Percentiles rank a stretch among this genome's conserved stretches.
Evolutionary conservation across 257 asterid genomes (phyloP).

Genomic region (Nicotiana obtusifolia): DNA sequence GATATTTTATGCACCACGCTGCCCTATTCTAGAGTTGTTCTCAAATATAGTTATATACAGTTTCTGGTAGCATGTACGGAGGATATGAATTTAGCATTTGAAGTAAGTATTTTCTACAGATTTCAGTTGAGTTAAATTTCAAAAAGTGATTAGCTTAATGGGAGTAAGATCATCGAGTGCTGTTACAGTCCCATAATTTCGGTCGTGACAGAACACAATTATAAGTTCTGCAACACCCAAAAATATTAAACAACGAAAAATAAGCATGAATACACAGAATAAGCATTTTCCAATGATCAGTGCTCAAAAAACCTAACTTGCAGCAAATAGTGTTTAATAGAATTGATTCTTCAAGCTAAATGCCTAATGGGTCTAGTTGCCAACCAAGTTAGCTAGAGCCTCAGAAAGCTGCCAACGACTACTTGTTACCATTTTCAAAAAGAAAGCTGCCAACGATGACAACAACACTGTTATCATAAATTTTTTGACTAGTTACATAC

Average conservation of each 20-base stretch:
- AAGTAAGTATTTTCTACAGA: too few species aligned
- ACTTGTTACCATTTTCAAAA: too few species aligned
- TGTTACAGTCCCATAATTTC: neutral
- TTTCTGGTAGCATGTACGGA: too few species aligned
- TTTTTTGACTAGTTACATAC: neutral
- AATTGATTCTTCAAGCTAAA: neutral
- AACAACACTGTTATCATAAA: neutral
- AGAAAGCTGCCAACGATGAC: neutral
- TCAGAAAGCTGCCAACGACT: neutral
- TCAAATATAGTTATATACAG: too few species aligned
- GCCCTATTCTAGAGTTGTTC: too few species aligned
- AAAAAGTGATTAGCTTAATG: neutral
- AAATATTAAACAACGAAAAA: neutral
- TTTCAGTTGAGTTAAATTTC: neutral
- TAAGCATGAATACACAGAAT: neutral
- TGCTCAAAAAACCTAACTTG: neutral
- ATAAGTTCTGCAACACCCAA: neutral
- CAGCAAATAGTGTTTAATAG: constrained; percentile 4
- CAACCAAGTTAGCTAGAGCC: constrained; percentile 5
- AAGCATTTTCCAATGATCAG: neutral
- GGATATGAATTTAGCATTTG: too few species aligned
- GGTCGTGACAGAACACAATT: neutral
- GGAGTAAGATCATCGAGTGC: neutral
- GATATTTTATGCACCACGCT: too few species aligned
- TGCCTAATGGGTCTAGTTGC: neutral